A percentile compares a stretch with the other conserved stretches of the same genome.
Conservation (phyloP, 345 rosid genomes). For the Angophora floribunda region DNA sequence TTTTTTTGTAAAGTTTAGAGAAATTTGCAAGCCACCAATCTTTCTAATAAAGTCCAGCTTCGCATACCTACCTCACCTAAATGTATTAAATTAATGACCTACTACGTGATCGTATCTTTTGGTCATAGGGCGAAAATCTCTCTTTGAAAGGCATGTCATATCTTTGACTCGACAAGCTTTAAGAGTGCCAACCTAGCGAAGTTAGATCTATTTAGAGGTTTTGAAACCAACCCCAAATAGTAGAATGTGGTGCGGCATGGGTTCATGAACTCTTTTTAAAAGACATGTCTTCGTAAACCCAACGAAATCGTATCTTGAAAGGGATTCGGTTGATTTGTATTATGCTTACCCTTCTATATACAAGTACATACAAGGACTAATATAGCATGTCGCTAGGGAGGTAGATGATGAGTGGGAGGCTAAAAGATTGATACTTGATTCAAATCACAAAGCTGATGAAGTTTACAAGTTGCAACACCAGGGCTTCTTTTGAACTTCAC, state of each 20-base stretch:
- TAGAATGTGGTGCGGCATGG: background rate
- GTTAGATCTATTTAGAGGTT: background rate
- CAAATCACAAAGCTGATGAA: background rate
- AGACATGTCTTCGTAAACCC: background rate
- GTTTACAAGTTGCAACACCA: background rate
- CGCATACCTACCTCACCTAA: background rate
- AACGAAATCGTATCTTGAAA: background rate
- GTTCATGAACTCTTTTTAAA: background rate
- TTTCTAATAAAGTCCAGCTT: background rate
- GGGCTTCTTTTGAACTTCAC: background rate
- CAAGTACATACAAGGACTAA: background rate
- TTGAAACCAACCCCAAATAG: background rate
- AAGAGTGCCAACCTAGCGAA: background rate
- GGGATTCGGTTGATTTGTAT: background rate
- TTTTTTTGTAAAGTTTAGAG: background rate
- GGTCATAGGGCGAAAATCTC: background rate
- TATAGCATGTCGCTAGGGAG: background rate
- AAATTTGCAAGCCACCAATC: background rate
- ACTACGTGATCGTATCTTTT: background rate
- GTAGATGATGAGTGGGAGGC: background rate
- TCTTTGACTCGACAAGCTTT: background rate
- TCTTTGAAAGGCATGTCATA: background rate
- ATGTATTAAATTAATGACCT: background rate
- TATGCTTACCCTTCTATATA: background rate
- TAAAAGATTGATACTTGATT: background rate